Percentiles rank a stretch among this genome's conserved stretches.
Evolutionary conservation across 2,329 filamentous ascomycete species (phyloP).

Genomic region (Paraconiothyrium brasiliense): DNA sequence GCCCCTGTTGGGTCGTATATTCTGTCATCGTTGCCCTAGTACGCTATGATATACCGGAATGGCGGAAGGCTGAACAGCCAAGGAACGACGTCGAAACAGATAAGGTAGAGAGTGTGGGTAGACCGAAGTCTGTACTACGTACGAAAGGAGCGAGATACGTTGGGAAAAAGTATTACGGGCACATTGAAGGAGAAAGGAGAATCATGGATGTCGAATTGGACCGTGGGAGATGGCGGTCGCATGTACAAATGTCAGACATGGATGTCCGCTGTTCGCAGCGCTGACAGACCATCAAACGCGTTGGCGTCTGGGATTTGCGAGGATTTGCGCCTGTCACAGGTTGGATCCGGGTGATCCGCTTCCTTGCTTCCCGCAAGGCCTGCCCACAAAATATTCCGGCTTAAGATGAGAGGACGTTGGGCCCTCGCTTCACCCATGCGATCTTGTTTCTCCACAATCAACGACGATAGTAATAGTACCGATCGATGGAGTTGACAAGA

Average conservation of each 20-base stretch:
- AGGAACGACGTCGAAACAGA: slow-evolving; percentile 19
- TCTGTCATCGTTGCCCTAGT: slow-evolving; percentile 34
- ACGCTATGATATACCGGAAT: slow-evolving; percentile 1
- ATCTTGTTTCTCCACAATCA: slow-evolving; percentile 2
- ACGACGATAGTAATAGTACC: neutral
- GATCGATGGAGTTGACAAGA: neutral
- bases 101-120: slow-evolving; percentile 26
- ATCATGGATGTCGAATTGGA: slow-evolving; percentile 28
- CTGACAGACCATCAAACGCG: slow-evolving; percentile 45
- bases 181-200: slow-evolving; percentile 32
- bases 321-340: slow-evolving; percentile 38
- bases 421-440: slow-evolving; percentile 8
- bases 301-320: slow-evolving; percentile 46
- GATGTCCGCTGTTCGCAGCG: slow-evolving; percentile 35
- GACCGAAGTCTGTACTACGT: slow-evolving; percentile 23
- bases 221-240: slow-evolving; percentile 43
- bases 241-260: slow-evolving; percentile 41
- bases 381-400: slow-evolving; percentile 8
- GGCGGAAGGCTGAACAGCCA: neutral
- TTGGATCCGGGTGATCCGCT: slow-evolving; percentile 16
- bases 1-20: slow-evolving; percentile 35
- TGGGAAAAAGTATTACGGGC: slow-evolving; percentile 34
- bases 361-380: slow-evolving; percentile 4
- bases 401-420: slow-evolving; percentile 30
- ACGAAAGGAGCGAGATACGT: slow-evolving; percentile 21